These are phyloP conservation scores for Trametes villosa DNA, from an alignment of 768 basidiomycete species.

Conservation along the genomic window DNA sequence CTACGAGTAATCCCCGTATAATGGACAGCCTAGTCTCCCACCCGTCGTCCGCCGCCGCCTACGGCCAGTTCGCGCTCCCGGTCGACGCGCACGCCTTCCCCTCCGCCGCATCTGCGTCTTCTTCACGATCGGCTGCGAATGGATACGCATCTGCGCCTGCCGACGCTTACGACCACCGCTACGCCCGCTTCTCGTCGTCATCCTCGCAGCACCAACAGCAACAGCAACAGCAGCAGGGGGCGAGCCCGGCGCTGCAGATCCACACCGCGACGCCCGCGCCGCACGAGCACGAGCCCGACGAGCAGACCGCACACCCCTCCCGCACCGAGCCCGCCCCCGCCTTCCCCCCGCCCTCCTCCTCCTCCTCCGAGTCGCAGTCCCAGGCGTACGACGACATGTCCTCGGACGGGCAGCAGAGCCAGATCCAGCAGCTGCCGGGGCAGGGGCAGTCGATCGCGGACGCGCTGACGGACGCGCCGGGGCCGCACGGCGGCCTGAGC, in stretches of 20 bases:
- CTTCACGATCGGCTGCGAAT: not conserved
- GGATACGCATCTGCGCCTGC: not conserved
- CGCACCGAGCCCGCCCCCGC: conserved; percentile 19
- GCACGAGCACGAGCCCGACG: conserved; percentile 34
- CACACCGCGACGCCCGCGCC: conserved; percentile 27
- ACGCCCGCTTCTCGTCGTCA: not conserved
- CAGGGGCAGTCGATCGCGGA: conserved; percentile 24
- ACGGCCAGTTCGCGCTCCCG: conserved; percentile 7
- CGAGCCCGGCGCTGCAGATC: conserved; percentile 29
- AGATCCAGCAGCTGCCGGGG: conserved; percentile 5
- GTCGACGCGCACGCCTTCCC: not conserved
- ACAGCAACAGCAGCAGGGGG: not conserved
- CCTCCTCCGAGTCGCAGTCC: not conserved
- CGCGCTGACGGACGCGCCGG: conserved; percentile 23
- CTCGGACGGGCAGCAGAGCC: not conserved
- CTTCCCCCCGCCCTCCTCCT: not conserved
- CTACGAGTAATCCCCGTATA: conserved; percentile 11
- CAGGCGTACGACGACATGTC: not conserved
- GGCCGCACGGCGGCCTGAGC: conserved; percentile 40
- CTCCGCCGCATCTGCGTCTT: not conserved
- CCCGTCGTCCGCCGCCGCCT: not conserved
- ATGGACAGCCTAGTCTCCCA: conserved; percentile 27
- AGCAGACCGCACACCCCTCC: conserved; percentile 38
- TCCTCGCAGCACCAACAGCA: not conserved
- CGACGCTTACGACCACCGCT: not conserved